These are phyloP conservation scores for Spizellomyces sp. DNA, from an alignment of 192 early-diverging fungal genomes.

Conservation along the genomic window DNA sequence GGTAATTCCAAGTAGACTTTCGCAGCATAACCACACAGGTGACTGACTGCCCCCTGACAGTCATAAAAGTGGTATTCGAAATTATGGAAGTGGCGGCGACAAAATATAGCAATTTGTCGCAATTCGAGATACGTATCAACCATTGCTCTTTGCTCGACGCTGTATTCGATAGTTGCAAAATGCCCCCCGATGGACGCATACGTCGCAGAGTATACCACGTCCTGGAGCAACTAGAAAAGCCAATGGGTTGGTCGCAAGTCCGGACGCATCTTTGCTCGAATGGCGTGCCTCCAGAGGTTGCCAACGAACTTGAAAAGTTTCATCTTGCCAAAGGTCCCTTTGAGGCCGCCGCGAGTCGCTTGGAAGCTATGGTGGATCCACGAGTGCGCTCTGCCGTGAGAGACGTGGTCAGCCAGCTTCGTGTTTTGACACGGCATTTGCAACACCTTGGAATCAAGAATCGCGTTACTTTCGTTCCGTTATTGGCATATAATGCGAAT, in stretches of 20 bases:
- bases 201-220: conserved; percentile 57
- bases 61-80: conserved; percentile 75
- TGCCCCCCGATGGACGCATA: conserved; percentile 56
- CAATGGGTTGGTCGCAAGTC: conserved; percentile 55
- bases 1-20: conserved; percentile 10
- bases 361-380: conserved; percentile 27
- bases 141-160: conserved; percentile 72
- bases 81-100: conserved; percentile 37
- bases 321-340: conserved; percentile 26
- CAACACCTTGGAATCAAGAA: conserved; percentile 7
- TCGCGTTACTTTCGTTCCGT: conserved; percentile 49
- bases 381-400: conserved; percentile 6
- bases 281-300: conserved; percentile 24
- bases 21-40: not conserved
- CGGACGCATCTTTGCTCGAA: conserved; percentile 52
- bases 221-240: conserved; percentile 64
- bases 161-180: conserved; percentile 71
- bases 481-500: conserved; percentile 61
- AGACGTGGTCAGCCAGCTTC: conserved; percentile 17
- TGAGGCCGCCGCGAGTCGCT: conserved; percentile 1
- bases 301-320: conserved; percentile 33
- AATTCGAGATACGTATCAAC: conserved; percentile 56
- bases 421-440: conserved; percentile 20
- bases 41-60: not conserved
- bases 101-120: conserved; percentile 22